Percentiles rank a stretch among this genome's conserved stretches.
phyloP scores from a whole-genome alignment of 2,329 filamentous ascomycete genomes.

The Aspergillus melleus region DNA sequence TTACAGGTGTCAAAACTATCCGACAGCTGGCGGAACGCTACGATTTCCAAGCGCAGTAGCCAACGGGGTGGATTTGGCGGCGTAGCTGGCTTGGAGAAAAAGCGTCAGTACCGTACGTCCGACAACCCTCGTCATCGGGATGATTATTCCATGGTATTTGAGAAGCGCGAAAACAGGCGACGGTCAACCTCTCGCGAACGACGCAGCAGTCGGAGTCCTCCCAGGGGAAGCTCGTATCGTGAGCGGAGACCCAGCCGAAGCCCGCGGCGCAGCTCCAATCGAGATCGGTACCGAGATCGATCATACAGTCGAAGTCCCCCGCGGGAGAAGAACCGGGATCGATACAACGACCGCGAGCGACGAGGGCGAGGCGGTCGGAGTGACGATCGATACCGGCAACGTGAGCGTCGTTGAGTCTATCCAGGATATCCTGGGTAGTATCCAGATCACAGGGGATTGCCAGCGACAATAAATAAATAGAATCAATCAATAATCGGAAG shows the following conservation, averaged over 20 bases:
- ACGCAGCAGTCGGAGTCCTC: slow-evolving; percentile 49
- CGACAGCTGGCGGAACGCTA: slow-evolving; percentile 82
- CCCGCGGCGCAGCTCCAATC: slow-evolving; percentile 25
- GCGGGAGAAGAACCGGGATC: slow-evolving; percentile 36
- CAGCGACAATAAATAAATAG: background rate
- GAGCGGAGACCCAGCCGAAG: slow-evolving; percentile 34
- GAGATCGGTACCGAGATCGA: slow-evolving; percentile 41
- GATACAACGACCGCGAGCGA: slow-evolving; percentile 36
- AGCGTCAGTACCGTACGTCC: slow-evolving; percentile 80
- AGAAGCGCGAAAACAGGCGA: slow-evolving; percentile 48
- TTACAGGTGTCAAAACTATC: slow-evolving; percentile 69
- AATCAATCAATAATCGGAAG: background rate
- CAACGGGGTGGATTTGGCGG: slow-evolving; percentile 83
- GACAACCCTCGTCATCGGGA: slow-evolving; percentile 50
- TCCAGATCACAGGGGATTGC: no score
- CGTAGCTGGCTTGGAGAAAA: slow-evolving; percentile 82
- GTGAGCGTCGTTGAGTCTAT: slow-evolving; percentile 19
- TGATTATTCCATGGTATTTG: slow-evolving; percentile 78
- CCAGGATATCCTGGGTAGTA: no score
- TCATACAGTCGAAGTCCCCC: slow-evolving; percentile 32
- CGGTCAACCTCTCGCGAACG: slow-evolving; percentile 20
- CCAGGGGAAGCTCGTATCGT: slow-evolving; percentile 28
- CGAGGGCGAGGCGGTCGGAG: slow-evolving; percentile 23
- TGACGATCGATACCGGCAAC: slow-evolving; percentile 31
- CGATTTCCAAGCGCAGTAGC: slow-evolving; percentile 73